A percentile compares a stretch with the other conserved stretches of the same genome.
Conservation (phyloP, 352 stramenopile species). For the Phytophthora fragariaefolia region DNA sequence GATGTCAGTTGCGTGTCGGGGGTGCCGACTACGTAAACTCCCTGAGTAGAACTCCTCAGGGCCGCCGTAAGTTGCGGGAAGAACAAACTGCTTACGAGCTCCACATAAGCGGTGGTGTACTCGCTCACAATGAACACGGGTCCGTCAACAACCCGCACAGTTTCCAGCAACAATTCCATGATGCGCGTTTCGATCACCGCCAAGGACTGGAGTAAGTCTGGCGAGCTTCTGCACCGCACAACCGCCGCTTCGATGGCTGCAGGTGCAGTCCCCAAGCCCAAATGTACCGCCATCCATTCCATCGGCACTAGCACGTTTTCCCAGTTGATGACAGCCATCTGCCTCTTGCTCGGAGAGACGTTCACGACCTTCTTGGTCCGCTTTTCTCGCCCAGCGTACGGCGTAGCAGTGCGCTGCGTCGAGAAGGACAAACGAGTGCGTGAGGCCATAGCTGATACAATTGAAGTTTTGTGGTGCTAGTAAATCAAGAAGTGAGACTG, state of each 20-base stretch:
- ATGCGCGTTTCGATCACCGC: constrained; percentile 42
- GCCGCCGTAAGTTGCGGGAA: constrained; percentile 50
- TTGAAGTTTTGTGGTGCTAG: constrained; percentile 8
- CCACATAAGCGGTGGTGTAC: constrained; percentile 44
- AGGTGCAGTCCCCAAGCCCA: constrained; percentile 37
- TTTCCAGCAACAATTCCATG: constrained; percentile 43
- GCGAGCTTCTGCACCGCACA: constrained; percentile 16
- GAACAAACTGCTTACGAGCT: constrained; percentile 52
- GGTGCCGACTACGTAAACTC: constrained; percentile 54
- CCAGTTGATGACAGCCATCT: constrained; percentile 56
- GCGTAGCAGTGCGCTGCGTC: constrained; percentile 9
- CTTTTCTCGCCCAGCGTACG: constrained; percentile 6
- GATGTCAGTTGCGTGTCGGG: constrained; percentile 40
- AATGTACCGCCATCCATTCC: constrained; percentile 41
- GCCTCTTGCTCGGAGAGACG: background rate
- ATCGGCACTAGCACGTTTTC: constrained; percentile 59
- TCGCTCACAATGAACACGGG: constrained; percentile 59
- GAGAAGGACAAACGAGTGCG: constrained; percentile 5
- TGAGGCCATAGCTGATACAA: constrained; percentile 11
- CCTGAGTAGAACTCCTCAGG: constrained; percentile 33
- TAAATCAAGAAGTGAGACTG: constrained; percentile 17
- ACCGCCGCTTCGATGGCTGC: constrained; percentile 36
- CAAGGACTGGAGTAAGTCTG: constrained; percentile 20
- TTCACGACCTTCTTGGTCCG: background rate
- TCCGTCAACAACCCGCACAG: constrained; percentile 23